These are phyloP conservation scores for Colletotrichum plurivorum DNA, from an alignment of 2,329 filamentous ascomycete species.

Conservation along the genomic window DNA sequence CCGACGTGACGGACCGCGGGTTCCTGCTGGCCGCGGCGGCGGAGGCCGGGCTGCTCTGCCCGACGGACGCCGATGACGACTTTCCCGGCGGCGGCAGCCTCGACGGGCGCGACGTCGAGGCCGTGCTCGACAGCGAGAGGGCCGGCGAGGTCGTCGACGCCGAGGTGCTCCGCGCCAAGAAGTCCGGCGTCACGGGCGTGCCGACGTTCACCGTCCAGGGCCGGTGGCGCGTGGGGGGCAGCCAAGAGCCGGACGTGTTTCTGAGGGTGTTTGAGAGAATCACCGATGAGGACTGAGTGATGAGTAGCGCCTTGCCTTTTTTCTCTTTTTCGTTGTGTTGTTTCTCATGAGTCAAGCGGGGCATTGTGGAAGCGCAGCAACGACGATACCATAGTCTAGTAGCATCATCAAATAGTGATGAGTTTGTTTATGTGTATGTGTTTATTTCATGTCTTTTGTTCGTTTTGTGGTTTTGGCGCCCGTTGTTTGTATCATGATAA, in stretches of 20 bases:
- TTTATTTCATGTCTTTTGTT: not conserved
- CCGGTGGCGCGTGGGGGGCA: constrained; percentile 78
- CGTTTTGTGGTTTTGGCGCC: not conserved
- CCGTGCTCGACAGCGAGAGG: constrained; percentile 47
- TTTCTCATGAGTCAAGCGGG: not conserved
- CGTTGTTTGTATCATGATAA: not conserved
- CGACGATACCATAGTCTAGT: constrained; percentile 11
- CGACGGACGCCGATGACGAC: too few relatives aligned
- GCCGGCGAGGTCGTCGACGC: constrained; percentile 48
- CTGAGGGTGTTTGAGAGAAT: constrained; percentile 76
- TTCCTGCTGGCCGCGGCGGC: constrained; percentile 55
- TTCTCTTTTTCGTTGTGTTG: not conserved
- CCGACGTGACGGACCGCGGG: constrained; percentile 56
- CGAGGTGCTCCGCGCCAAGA: constrained; percentile 48
- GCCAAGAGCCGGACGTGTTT: constrained; percentile 77
- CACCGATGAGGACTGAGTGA: constrained; percentile 34
- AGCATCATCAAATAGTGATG: constrained; percentile 1
- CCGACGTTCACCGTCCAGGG: constrained; percentile 81
- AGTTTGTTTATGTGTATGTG: constrained; percentile 3
- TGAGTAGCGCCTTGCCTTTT: not conserved
- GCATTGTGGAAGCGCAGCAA: constrained; percentile 7
- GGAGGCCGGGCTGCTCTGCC: constrained; percentile 47
- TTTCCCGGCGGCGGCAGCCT: too few relatives aligned
- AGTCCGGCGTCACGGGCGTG: constrained; percentile 71
- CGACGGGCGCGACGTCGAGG: constrained; percentile 39